A percentile compares a stretch with the other conserved stretches of the same genome.
Evolutionary conservation across 768 basidiomycete species (phyloP).

Genomic region (Roridomyces roridus): DNA sequence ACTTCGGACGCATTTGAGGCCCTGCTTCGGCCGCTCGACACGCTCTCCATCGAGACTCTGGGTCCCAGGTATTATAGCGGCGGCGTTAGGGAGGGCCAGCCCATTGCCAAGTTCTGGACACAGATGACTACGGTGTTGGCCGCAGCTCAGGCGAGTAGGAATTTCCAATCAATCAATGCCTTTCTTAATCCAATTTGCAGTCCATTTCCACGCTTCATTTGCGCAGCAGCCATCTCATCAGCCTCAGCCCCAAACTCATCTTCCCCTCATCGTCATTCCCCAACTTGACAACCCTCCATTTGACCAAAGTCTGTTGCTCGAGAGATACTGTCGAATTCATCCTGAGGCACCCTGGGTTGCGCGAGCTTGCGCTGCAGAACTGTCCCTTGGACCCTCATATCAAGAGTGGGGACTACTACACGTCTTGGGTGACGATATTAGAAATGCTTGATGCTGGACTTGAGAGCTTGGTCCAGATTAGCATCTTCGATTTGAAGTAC

Average conservation of each 20-base stretch:
- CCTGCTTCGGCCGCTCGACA: background rate
- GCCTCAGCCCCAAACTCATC: background rate
- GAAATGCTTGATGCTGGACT: too few species aligned
- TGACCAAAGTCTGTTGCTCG: background rate
- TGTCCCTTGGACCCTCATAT: too few species aligned
- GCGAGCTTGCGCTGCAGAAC: too few species aligned
- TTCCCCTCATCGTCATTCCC: background rate
- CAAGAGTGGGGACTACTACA: too few species aligned
- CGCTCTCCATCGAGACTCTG: background rate
- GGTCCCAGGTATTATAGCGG: background rate
- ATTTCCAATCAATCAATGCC: background rate
- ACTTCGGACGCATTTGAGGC: background rate
- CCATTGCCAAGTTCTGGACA: background rate
- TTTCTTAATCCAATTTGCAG: background rate
- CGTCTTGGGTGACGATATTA: too few species aligned
- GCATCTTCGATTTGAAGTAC: too few species aligned
- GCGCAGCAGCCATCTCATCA: background rate
- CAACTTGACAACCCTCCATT: background rate
- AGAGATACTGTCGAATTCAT: too few species aligned
- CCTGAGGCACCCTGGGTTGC: too few species aligned
- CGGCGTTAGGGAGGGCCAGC: background rate
- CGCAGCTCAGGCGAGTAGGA: background rate
- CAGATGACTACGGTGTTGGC: background rate
- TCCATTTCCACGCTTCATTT: background rate
- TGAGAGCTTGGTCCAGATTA: too few species aligned